Percentiles rank a stretch among this genome's conserved stretches.
Conservation (phyloP, 2,329 filamentous ascomycete genomes). For the Thielaviopsis musarum region DNA sequence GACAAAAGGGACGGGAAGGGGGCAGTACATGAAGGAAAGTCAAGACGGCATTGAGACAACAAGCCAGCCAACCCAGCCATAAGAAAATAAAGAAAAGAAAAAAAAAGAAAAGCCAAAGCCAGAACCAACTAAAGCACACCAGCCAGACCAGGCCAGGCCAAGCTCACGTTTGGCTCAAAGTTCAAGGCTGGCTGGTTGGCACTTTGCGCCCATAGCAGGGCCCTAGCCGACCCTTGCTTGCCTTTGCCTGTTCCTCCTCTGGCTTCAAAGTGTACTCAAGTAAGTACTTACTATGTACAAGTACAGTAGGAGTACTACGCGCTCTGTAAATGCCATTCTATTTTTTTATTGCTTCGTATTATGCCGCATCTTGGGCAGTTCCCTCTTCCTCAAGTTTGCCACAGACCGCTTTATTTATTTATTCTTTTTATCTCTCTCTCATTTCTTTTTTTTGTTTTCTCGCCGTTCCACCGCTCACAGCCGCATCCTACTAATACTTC, state of each 20-base stretch:
- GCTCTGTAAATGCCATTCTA: neutral
- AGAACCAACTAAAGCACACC: neutral
- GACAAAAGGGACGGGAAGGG: constrained; percentile 5
- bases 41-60: constrained; percentile 10
- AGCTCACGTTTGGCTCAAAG: neutral
- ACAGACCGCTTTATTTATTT: neutral
- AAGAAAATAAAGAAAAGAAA: neutral
- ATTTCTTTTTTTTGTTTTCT: neutral
- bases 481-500: neutral
- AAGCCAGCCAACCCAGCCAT: neutral
- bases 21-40: constrained; percentile 13
- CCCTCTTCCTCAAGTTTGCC: neutral
- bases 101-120: neutral
- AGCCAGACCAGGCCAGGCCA: neutral
- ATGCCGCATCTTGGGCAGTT: neutral
- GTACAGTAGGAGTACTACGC: no score
- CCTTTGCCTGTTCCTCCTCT: neutral
- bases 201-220: neutral
- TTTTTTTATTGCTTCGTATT: neutral
- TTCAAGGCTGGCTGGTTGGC: neutral
- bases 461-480: neutral
- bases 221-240: neutral
- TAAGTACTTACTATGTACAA: no score
- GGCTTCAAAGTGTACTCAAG: neutral
- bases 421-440: no score